A percentile compares a stretch with the other conserved stretches of the same genome.
phyloP scores from a whole-genome alignment of 2,329 filamentous ascomycete species.

The Aspergillus sergii region DNA sequence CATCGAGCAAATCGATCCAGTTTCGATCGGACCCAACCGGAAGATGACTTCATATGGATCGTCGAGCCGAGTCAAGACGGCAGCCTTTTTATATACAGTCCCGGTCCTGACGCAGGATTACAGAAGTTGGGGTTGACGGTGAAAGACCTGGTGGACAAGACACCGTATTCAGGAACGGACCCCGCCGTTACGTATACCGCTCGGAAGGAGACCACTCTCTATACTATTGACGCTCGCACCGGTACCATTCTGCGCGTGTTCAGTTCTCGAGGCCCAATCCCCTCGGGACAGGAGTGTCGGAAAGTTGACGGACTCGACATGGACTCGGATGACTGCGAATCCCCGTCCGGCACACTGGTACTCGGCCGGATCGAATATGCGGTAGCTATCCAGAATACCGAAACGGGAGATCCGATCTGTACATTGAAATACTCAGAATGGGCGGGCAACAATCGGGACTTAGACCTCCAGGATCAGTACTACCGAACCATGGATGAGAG shows the following conservation, averaged over 20 bases:
- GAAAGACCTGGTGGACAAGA: constrained; percentile 83
- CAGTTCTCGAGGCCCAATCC: constrained; percentile 70
- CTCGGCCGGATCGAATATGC: constrained; percentile 88
- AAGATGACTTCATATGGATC: constrained; percentile 92
- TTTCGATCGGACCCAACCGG: constrained; percentile 59
- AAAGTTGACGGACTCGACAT: constrained; percentile 64
- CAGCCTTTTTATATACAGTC: constrained; percentile 81
- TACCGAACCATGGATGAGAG: constrained; percentile 77
- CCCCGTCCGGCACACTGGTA: constrained; percentile 74
- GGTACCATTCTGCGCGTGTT: constrained; percentile 84
- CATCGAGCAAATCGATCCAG: constrained; percentile 69
- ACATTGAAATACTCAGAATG: constrained; percentile 93
- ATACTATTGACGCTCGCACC: constrained; percentile 84
- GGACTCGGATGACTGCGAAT: constrained; percentile 72
- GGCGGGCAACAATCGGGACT: constrained; percentile 88
- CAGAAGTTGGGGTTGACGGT: constrained; percentile 54
- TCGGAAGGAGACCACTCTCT: constrained; percentile 85
- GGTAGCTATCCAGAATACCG: constrained; percentile 76
- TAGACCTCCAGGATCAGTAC: constrained; percentile 84
- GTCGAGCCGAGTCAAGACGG: constrained; percentile 90
- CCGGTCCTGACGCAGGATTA: constrained; percentile 55
- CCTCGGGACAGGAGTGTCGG: constrained; percentile 74
- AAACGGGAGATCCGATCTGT: constrained; percentile 75
- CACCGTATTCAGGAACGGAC: constrained; percentile 74
- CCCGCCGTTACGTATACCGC: constrained; percentile 86